Conservation (phyloP, 1,139 yeast species). For the Saccharomycopsis phalli region DNA sequence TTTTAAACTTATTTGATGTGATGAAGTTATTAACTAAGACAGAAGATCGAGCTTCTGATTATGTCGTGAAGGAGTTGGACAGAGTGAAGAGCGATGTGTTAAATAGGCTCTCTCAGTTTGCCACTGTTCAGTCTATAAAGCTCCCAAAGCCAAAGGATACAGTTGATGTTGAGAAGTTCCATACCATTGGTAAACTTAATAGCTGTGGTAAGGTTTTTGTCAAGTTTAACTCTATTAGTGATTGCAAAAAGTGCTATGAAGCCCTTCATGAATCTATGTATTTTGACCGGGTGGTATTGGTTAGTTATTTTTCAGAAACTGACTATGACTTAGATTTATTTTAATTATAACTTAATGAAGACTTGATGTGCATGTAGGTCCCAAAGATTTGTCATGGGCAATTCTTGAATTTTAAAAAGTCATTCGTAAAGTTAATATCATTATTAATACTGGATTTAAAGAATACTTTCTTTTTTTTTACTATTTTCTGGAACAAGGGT, state of each 20-base stretch:
- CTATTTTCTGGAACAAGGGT: too few relatives aligned
- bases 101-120: constrained; percentile 29
- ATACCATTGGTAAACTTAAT: constrained; percentile 27
- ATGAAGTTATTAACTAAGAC: neutral
- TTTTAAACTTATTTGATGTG: constrained; percentile 52
- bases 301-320: constrained; percentile 51
- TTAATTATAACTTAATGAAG: constrained; percentile 11
- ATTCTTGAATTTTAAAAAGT: too few relatives aligned
- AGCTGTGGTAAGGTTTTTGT: constrained; percentile 71
- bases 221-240: constrained; percentile 45
- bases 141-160: constrained; percentile 55
- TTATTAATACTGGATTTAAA: too few relatives aligned
- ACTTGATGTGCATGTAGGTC: too few relatives aligned
- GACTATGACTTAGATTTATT: constrained; percentile 38
- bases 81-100: constrained; percentile 6
- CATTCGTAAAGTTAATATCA: too few relatives aligned
- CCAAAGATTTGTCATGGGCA: too few relatives aligned
- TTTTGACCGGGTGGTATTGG: constrained; percentile 61
- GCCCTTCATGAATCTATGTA: constrained; percentile 62
- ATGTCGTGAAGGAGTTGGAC: constrained; percentile 31
- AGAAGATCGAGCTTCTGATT: constrained; percentile 33
- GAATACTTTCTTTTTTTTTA: too few relatives aligned
- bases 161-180: constrained; percentile 36
- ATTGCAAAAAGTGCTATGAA: constrained; percentile 50
- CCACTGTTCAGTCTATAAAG: constrained; percentile 48